Conservation (phyloP, 1,284 basidiomycete species). For the Sporisorium sorghi region DNA sequence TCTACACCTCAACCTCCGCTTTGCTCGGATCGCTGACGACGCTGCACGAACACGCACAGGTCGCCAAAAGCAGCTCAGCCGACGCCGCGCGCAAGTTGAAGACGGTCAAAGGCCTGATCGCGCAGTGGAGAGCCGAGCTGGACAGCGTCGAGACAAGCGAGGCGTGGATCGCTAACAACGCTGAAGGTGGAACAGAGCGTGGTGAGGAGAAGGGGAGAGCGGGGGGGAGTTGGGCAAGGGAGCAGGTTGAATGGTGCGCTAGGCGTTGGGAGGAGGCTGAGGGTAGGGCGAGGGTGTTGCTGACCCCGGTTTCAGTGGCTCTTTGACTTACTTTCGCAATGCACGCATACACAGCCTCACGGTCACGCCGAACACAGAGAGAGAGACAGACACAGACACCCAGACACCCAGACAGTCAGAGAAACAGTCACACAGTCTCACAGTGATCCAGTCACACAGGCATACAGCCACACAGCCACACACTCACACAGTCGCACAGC, state of each 20-base stretch:
- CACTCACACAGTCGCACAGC: too few species aligned
- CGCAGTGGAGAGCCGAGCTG: conserved; percentile 38
- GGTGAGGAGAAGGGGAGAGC: not conserved
- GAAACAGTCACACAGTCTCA: too few species aligned
- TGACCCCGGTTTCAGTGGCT: conserved; percentile 24
- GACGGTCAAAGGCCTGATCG: conserved; percentile 27
- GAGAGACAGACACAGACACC: too few species aligned
- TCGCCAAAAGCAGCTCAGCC: conserved; percentile 27
- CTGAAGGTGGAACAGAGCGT: not conserved
- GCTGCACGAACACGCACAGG: conserved; percentile 53
- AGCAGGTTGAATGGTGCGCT: conserved; percentile 30
- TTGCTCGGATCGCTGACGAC: conserved; percentile 20
- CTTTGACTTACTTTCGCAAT: too few species aligned
- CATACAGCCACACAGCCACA: too few species aligned
- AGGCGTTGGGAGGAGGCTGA: conserved; percentile 26
- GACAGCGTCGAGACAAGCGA: conserved; percentile 35
- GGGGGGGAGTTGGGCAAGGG: conserved; percentile 37
- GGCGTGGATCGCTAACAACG: conserved; percentile 20
- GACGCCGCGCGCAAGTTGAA: conserved; percentile 47
- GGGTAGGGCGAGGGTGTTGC: conserved; percentile 12
- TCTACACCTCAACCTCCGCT: conserved; percentile 26
- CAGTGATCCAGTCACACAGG: too few species aligned
- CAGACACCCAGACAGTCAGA: too few species aligned
- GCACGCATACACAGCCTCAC: too few species aligned
- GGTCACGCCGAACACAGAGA: too few species aligned